Base-by-base conservation (phyloP, 345 rosid species). In the Ceriops decandra region DNA sequence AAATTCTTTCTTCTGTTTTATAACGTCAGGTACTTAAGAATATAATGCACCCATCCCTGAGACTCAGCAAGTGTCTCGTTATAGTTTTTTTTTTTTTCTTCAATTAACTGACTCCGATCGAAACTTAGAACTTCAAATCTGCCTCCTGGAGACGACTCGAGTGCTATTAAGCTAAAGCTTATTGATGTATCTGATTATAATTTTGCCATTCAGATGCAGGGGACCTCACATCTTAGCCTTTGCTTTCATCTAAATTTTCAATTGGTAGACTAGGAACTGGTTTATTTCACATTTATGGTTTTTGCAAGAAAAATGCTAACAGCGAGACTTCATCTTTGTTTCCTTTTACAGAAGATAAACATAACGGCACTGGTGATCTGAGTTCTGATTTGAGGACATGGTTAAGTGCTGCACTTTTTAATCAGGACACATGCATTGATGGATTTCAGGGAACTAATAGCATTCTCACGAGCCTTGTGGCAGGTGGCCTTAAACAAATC, bases 401-500 rank as follows among this genome's bases (percentile, higher is more conserved):
- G 80, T 52, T 76, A 68, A 72, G 80, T 68, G 80, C 80, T 38
- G 80, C 76, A 62, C 49, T 76, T 2, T 73, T 58, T 17, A 76
- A 76, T 47, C 76, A 72, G 38, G 80, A 63, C 66, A 76, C 80
- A 24, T 76, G 80, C 76, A 67, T 63, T 13, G 76, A 76, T 19
- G 80, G 80, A 17, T 76, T 76, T 57, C 69, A 76, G 13, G 80
- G 80, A 4, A 72, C 80, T 1, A 64, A 20, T 61, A 51, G 51
- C 66, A 53, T 71, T 32, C 72, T 73, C 11, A 42, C 67, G 31
- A 49, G 49, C 42, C 31, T 85, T 6, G 83, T 88, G 49, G 64
- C 85, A 31, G 83, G 88, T 26, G 72, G 95, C 74, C 84, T 92
- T 11, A 66, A 62, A 69, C 87, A 82, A 54, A 82, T 88, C 72